phyloP scores from a whole-genome alignment of 176 grass and related monocot genomes.

The Cenchrus americanus region DNA sequence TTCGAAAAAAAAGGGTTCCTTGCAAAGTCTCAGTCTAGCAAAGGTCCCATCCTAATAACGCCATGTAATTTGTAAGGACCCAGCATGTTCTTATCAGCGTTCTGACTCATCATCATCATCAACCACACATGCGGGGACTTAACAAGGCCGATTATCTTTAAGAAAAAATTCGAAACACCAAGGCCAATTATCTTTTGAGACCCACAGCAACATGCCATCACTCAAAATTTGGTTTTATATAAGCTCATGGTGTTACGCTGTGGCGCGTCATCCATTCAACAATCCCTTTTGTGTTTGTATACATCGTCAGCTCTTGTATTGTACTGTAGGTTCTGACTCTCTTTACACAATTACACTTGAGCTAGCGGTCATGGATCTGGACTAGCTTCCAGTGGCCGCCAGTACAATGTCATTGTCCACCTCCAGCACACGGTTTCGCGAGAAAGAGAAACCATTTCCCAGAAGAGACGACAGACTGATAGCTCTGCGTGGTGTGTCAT shows the following conservation, averaged over 20 bases:
- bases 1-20: too few species aligned
- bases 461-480: neutral
- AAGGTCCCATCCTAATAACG: neutral
- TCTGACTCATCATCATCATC: slow-evolving; percentile 33
- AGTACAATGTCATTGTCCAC: slow-evolving; percentile 33
- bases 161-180: too few species aligned
- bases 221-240: neutral
- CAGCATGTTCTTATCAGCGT: slow-evolving; percentile 38
- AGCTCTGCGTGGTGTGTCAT: neutral
- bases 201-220: neutral
- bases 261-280: neutral
- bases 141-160: too few species aligned
- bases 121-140: neutral
- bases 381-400: neutral
- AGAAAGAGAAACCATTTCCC: slow-evolving; percentile 28
- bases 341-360: neutral
- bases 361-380: neutral
- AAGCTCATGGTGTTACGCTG: slow-evolving; percentile 17
- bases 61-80: slow-evolving; percentile 4
- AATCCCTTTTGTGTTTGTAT: neutral
- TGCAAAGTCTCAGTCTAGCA: neutral
- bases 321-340: too few species aligned
- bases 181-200: neutral
- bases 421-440: slow-evolving; percentile 20
- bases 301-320: neutral